Percentiles rank a stretch among this genome's conserved stretches.
Evolutionary conservation across 495 filamentous ascomycete species (phyloP).

Genomic region (Friedmanniomyces endolithicus): DNA sequence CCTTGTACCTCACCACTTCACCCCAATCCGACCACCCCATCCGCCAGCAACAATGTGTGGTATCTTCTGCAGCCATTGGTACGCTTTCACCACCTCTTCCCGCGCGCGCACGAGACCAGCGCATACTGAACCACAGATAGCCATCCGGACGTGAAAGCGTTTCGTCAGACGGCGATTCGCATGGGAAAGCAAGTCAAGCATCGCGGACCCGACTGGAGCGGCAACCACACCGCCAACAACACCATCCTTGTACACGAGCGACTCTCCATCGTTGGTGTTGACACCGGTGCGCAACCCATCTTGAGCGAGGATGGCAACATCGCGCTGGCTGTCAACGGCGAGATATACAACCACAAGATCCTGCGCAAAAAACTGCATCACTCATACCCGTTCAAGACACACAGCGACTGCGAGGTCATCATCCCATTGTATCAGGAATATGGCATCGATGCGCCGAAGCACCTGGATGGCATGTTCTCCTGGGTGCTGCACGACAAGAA

Average conservation of each 20-base stretch:
- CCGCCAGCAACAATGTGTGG: conserved; percentile 38
- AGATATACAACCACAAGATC: conserved; percentile 98
- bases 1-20: background rate
- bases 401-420: conserved; percentile 96
- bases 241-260: conserved; percentile 96
- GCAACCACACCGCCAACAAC: conserved; percentile 74
- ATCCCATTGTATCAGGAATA: conserved; percentile 88
- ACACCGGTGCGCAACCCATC: conserved; percentile 88
- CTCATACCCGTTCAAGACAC: conserved; percentile 88
- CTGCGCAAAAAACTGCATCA: conserved; percentile 70
- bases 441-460: conserved; percentile 83
- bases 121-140: conserved; percentile 35
- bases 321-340: conserved; percentile 92
- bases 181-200: conserved; percentile 96
- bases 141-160: conserved; percentile 89
- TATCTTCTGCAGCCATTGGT: conserved; percentile 93
- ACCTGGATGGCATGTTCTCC: conserved; percentile 98
- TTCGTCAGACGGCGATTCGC: conserved; percentile 92
- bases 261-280: conserved; percentile 93
- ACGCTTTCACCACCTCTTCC: conserved; percentile 27
- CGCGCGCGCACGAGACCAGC: background rate
- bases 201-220: conserved; percentile 97
- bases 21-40: background rate
- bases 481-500: conserved; percentile 94
- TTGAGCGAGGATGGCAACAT: conserved; percentile 81